Base-by-base conservation (phyloP, 2,329 filamentous ascomycete species). In the Colletotrichum destructivum region DNA sequence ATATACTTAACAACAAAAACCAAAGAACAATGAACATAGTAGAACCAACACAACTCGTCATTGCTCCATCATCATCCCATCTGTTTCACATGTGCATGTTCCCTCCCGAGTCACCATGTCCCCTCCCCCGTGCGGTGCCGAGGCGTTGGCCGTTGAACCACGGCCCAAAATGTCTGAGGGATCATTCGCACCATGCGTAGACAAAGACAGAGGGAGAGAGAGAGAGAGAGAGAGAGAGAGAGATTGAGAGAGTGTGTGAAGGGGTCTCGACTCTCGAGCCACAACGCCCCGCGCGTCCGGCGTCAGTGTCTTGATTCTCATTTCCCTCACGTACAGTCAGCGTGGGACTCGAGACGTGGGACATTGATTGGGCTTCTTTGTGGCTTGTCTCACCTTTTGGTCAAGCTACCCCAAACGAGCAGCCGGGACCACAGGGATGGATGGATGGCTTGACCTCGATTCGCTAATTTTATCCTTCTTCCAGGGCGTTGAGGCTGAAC, bases 141-240 rank as follows among this genome's bases (percentile, higher is more conserved):
- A 16, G 52, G 26, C 16, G 26, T 13, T 38, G 52, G 26, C 26
- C 26, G 26, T 26, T 26, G 26, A 23, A 54, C 26, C 67, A 69
- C 62, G 54, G 67, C 52, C 47, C n/a, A 61, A 66, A 66, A 31
- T 18, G 62, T 66, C 61, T 49, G 55, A 70, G 66, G 35, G 47
- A 44, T 13, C 8, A 8, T 12, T 26, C 21, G 12, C 16, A n/a
- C 54, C 23, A 46, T 60, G n/a, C 13, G 13, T 16, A 61, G 47
- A 54, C 35, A 47, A 40, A 52, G 38, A 23, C 26, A 31, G 23
- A 23, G 23, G 23, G n/a, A n/a, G n/a, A n/a, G n/a, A n/a, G 23
- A 23, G 2, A 26, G 23, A 26, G 4, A 26, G 26, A 26, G 26
- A 26, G 26, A 26, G 26, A 26, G 1, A 26, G 26, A 26, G 26